These are phyloP conservation scores for Heliamphora pulchella DNA, from an alignment of 179 eudicot species.

Conservation along the genomic window DNA sequence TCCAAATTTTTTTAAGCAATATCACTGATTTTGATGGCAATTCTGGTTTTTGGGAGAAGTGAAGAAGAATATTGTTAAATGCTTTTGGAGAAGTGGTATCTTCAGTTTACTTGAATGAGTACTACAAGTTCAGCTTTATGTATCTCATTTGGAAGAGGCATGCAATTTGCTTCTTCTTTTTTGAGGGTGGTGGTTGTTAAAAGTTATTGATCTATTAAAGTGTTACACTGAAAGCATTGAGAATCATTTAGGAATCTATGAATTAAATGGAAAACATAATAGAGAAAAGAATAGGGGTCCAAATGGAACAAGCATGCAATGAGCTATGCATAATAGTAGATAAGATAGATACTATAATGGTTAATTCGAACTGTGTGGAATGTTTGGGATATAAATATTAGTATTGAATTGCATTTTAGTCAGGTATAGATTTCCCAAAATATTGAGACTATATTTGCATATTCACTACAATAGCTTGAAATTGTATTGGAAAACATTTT, in stretches of 20 bases:
- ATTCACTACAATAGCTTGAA: constrained; percentile 8
- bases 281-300: neutral
- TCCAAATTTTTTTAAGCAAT: neutral
- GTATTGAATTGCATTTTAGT: neutral
- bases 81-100: neutral
- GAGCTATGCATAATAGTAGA: neutral
- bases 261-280: neutral
- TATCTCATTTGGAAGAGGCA: neutral
- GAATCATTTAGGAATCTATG: constrained; percentile 4
- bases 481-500: neutral
- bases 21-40: neutral
- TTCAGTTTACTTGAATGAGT: neutral
- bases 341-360: neutral
- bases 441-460: neutral
- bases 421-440: neutral
- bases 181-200: neutral
- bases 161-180: neutral
- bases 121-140: neutral
- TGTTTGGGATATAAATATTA: neutral
- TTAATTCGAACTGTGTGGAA: neutral
- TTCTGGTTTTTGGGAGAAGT: neutral
- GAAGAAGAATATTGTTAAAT: neutral
- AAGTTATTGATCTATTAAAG: neutral
- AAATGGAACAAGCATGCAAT: neutral
- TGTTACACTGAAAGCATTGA: neutral